phyloP scores from a whole-genome alignment of 2,329 filamentous ascomycete genomes.

The Aspergillus aculeatinus region DNA sequence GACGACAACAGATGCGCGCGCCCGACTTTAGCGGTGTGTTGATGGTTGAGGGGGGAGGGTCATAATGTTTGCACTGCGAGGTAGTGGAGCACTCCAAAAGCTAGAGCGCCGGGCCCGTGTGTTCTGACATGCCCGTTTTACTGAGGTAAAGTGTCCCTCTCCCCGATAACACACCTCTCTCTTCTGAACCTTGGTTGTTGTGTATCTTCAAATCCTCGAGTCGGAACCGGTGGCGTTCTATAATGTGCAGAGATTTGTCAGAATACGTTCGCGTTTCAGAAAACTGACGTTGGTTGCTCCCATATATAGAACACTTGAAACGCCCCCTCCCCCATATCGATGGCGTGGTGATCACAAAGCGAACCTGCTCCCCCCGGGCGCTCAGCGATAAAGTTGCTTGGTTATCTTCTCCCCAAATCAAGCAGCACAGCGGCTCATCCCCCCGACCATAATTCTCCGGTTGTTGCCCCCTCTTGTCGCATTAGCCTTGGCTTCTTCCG shows the following conservation, averaged over 20 bases:
- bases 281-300: background rate
- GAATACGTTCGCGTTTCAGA: background rate
- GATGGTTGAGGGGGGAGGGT: background rate
- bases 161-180: background rate
- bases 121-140: background rate
- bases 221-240: background rate
- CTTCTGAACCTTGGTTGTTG: background rate
- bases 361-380: background rate
- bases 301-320: constrained; percentile 6
- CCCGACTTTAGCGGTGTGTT: background rate
- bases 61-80: background rate
- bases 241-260: background rate
- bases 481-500: background rate
- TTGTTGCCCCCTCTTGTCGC: background rate
- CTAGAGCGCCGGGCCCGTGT: background rate
- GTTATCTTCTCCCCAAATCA: background rate
- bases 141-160: background rate
- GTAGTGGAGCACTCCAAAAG: background rate
- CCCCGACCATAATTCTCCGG: background rate
- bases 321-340: background rate
- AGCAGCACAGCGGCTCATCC: background rate
- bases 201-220: background rate
- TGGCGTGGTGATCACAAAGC: background rate
- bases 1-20: background rate
- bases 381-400: background rate